Evolutionary conservation across 768 basidiomycete genomes (phyloP).

Genomic region (Rhodotorula sphaerocarpa): DNA sequence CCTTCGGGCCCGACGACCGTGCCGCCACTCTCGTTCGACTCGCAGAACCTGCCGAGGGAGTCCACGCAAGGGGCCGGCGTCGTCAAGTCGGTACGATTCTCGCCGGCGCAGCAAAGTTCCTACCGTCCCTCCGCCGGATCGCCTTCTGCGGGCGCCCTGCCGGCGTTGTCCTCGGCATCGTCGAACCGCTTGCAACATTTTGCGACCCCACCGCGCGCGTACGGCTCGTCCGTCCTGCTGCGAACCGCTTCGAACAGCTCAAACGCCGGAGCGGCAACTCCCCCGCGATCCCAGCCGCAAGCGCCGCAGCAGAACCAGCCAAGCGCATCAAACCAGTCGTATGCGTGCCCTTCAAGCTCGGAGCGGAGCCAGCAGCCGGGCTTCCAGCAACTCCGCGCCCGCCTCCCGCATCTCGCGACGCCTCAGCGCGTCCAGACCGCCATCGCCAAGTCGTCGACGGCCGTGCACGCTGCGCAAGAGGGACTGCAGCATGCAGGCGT

Average conservation of each 20-base stretch:
- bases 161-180: slow-evolving; percentile 18
- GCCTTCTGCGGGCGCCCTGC: background rate
- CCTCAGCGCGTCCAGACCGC: slow-evolving; percentile 6
- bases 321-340: background rate
- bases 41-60: background rate
- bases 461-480: slow-evolving; percentile 2
- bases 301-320: background rate
- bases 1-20: background rate
- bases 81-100: slow-evolving; percentile 27
- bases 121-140: background rate
- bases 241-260: slow-evolving; percentile 12
- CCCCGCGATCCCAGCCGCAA: background rate
- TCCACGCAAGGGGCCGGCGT: background rate
- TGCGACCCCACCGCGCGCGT: slow-evolving; percentile 11
- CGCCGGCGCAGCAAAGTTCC: slow-evolving; percentile 11
- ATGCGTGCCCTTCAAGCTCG: background rate
- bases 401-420: background rate
- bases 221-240: slow-evolving; percentile 11
- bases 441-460: background rate
- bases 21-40: slow-evolving; percentile 23
- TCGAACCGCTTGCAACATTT: slow-evolving; percentile 12
- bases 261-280: background rate
- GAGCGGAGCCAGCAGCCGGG: background rate
- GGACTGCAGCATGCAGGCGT: background rate
- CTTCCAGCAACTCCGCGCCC: background rate